phyloP scores from a whole-genome alignment of 805 yeast genomes.

The Huiozyma naganishii region DNA sequence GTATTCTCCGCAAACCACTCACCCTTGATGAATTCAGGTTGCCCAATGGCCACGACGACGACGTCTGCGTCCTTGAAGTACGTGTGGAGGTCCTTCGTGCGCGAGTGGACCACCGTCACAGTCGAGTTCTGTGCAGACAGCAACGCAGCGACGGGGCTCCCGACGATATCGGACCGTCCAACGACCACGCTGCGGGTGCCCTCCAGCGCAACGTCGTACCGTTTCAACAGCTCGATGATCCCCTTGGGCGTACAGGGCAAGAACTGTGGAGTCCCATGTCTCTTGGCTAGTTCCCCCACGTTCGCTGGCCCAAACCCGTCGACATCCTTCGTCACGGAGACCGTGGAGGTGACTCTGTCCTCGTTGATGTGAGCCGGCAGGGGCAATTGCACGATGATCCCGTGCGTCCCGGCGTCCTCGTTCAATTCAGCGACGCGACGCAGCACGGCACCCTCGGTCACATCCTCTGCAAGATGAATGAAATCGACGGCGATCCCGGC shows the following conservation, averaged over 20 bases:
- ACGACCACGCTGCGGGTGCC: slow-evolving; percentile 85
- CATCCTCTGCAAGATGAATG: slow-evolving; percentile 51
- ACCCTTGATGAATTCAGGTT: slow-evolving; percentile 58
- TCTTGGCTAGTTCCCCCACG: slow-evolving; percentile 82
- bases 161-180: slow-evolving; percentile 94
- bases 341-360: slow-evolving; percentile 67
- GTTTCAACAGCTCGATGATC: slow-evolving; percentile 65
- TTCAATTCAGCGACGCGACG: slow-evolving; percentile 53
- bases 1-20: slow-evolving; percentile 50
- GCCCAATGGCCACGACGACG: slow-evolving; percentile 72
- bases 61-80: slow-evolving; percentile 67
- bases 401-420: slow-evolving; percentile 68
- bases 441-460: slow-evolving; percentile 50
- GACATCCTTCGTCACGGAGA: slow-evolving; percentile 76
- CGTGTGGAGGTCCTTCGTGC: slow-evolving; percentile 49
- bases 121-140: slow-evolving; percentile 75
- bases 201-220: slow-evolving; percentile 52
- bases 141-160: slow-evolving; percentile 82
- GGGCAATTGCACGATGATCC: slow-evolving; percentile 84
- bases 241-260: slow-evolving; percentile 96
- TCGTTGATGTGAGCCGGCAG: slow-evolving; percentile 75
- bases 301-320: slow-evolving; percentile 89
- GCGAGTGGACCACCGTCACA: slow-evolving; percentile 78
- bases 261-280: slow-evolving; percentile 73
- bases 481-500: slow-evolving; percentile 65